These are phyloP conservation scores for Populus pruinosa DNA, from an alignment of 345 rosid species.

Conservation along the genomic window DNA sequence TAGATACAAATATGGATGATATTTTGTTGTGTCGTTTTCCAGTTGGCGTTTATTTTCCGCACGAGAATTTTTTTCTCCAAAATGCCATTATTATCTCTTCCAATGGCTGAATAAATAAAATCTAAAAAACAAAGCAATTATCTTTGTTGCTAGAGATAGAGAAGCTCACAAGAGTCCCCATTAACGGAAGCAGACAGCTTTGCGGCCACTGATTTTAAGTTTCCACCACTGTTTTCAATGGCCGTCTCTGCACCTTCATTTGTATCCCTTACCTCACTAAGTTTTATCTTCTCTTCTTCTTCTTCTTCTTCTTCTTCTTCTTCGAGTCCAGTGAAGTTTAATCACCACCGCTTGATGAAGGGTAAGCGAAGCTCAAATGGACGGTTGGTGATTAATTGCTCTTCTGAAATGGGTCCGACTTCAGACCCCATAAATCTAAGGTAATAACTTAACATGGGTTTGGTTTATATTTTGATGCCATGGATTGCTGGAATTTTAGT, in stretches of 20 bases:
- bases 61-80: too few species aligned
- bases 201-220: neutral
- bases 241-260: slow-evolving; percentile 39
- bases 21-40: too few species aligned
- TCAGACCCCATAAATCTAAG: slow-evolving; percentile 47
- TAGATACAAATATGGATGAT: too few species aligned
- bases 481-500: neutral
- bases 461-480: neutral
- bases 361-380: slow-evolving; percentile 24
- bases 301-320: slow-evolving; percentile 24
- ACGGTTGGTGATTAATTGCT: slow-evolving; percentile 41
- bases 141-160: neutral
- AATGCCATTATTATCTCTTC: neutral
- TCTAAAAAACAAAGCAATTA: neutral
- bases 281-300: slow-evolving; percentile 31
- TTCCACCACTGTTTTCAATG: slow-evolving; percentile 29
- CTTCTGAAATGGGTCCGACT: slow-evolving; percentile 43
- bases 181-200: neutral
- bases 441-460: slow-evolving; percentile 17
- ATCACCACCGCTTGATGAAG: slow-evolving; percentile 17
- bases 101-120: too few species aligned
- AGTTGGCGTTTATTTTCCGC: too few species aligned
- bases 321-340: slow-evolving; percentile 30
- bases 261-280: slow-evolving; percentile 24
- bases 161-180: neutral